Base-by-base conservation (phyloP, 352 stramenopile species). In the Phytophthora sansomeana region DNA sequence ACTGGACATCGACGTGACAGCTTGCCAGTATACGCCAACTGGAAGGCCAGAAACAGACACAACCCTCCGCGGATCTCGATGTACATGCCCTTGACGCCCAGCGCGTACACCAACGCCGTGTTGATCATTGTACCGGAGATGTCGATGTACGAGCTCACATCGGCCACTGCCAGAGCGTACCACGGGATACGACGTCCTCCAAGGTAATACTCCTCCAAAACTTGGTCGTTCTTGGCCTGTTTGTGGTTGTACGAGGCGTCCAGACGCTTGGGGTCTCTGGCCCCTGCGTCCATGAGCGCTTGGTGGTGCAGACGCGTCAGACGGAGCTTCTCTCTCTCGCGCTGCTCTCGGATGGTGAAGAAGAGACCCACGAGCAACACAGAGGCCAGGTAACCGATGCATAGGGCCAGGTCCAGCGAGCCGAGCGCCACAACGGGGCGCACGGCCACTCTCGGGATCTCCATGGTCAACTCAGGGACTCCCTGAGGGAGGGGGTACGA, bases 81-180 rank as follows among this genome's bases (percentile, higher is more conserved):
- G 77, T 88, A 92, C 86, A 94, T 92, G 63, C 86, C 86, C 56
- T 87, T 87, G 64, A 92, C 68, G n/a, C 86, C 86, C 29, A 94
- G 67, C 26, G 86, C 86, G 54, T 94, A 94, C 50, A 94, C 74
- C 16, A 94, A 60, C 58, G 82, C 86, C 41, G 83, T 92, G 63
- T 94, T 93, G 76, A 93, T 93, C 83, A 93, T 93, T 6, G 85
- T 93, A 1, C 85, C 83, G 4, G 81, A 90, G 52, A 94, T 92
- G 69, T 94, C 86, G 49, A 94, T 94, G 63, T 94, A 94, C 54
- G 81, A 91, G 69, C 83, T 92, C 53, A 94, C 86, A 60, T 94
- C 85, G 0, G 85, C 85, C 38, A 93, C 69, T 7, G 80, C 85
- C 16, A 93, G 67, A 21, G 82, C 82, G 71, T 85, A 92, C 83